Base-by-base conservation (phyloP, 1,139 yeast species). In the Debaryomyces robertsiae region DNA sequence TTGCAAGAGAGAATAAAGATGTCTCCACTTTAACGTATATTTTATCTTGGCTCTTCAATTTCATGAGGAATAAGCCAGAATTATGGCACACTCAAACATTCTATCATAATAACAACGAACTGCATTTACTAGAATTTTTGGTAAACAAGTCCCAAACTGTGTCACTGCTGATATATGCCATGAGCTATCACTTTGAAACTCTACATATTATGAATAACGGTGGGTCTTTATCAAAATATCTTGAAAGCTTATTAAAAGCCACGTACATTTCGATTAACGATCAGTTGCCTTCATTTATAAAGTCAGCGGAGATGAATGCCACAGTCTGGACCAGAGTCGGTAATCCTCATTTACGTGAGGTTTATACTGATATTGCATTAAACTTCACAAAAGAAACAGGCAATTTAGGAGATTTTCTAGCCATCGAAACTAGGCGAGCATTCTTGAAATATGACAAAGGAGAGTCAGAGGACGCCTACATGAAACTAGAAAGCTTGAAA, bases 1-100 rank as follows among this genome's bases (percentile, higher is more conserved):
- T 90, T 2, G 96, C 96, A 0, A 69, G 97, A 50, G 96, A 90
- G 54, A 84, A 86, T 52, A 83, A 82, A 48, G 96, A 90, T 58
- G 73, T 79, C 45, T 67, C 75, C 9, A 87, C 95, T 14, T 67
- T 90, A 30, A 84, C 89, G 11, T 83, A 82, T 49, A 76, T 90
- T n/a, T 65, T 89, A 34, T 77, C 91, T 6, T 88, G 96, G 95
- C 67, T 89, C 1, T 82, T 82, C 54, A 78, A 82, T 46, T 86
- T 86, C 48, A 71, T 87, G 55, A 79, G 79, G 45, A 77, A 78
- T 46, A 76, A 82, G 48, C 95, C 96, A 0, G 72, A 77, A 28
- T 59, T 82, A 30, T 69, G 77, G 75, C 52, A 57, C 25, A 50
- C 54, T 9, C 75, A 67, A 50, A 68, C 73, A 3, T 58, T 73